Conservation (phyloP, 2,329 filamentous ascomycete genomes). For the Sordariomycetes sp. region DNA sequence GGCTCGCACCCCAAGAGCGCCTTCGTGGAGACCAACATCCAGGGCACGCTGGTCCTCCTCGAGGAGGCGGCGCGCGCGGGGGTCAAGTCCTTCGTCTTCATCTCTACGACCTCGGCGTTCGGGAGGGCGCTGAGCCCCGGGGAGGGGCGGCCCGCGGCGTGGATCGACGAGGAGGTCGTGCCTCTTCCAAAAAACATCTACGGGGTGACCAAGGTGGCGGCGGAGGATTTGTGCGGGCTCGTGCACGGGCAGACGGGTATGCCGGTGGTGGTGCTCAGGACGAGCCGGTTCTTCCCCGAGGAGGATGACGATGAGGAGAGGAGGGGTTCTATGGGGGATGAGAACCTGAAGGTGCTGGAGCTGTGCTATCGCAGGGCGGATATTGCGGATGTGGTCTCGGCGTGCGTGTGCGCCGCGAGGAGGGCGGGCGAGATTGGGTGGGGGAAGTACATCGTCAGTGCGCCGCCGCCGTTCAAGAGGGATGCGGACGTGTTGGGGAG, state of each 20-base stretch:
- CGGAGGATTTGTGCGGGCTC: conserved; percentile 34
- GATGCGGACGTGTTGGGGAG: conserved; percentile 17
- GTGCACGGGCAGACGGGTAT: conserved; percentile 24
- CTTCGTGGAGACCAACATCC: conserved; percentile 33
- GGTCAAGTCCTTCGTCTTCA: conserved; percentile 29
- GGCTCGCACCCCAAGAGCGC: conserved; percentile 29
- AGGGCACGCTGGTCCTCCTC: conserved; percentile 29
- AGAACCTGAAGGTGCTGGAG: conserved; percentile 38
- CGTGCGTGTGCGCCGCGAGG: conserved; percentile 25
- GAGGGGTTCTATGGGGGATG: conserved; percentile 21
- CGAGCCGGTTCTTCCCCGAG: conserved; percentile 37
- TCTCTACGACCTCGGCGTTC: conserved; percentile 35
- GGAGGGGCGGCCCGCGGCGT: conserved; percentile 24
- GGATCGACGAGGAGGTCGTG: conserved; percentile 30
- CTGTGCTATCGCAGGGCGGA: conserved; percentile 32
- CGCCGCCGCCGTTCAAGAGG: conserved; percentile 26
- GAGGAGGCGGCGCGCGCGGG: conserved; percentile 21
- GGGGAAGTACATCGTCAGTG: conserved; percentile 31
- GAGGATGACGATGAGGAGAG: conserved; percentile 31
- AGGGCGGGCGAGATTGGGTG: conserved; percentile 20
- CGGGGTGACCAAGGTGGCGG: conserved; percentile 35
- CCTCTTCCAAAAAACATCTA: conserved; percentile 36
- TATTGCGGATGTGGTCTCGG: conserved; percentile 29
- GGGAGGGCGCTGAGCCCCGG: conserved; percentile 26
- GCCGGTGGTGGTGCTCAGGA: conserved; percentile 31